phyloP scores from a whole-genome alignment of 495 filamentous ascomycete species.

The Penicillium canariense region DNA sequence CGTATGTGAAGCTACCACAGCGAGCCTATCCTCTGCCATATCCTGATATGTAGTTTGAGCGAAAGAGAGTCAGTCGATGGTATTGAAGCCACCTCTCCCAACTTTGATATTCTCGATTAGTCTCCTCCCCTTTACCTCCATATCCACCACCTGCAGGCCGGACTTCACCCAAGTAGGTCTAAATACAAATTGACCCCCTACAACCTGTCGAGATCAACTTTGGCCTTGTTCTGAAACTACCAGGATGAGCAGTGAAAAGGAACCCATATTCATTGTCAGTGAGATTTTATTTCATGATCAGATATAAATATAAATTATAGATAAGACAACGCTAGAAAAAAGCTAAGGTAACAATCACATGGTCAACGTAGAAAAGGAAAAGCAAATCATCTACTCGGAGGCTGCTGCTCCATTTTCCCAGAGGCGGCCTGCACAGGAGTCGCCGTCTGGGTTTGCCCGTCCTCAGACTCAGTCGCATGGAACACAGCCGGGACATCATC shows the following conservation, averaged over 20 bases:
- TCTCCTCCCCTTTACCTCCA: too few species aligned
- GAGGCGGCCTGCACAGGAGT: not conserved
- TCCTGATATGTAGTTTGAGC: too few species aligned
- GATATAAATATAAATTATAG: not conserved
- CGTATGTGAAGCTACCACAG: too few species aligned
- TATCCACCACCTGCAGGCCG: too few species aligned
- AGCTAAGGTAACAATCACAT: not conserved
- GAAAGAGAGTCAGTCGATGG: too few species aligned
- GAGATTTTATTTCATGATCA: not conserved
- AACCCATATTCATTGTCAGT: too few species aligned
- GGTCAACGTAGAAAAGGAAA: not conserved
- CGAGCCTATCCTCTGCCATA: too few species aligned
- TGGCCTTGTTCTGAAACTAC: too few species aligned
- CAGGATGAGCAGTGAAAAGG: too few species aligned
- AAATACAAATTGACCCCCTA: not conserved
- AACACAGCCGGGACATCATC: conserved; percentile 52
- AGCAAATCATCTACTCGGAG: not conserved
- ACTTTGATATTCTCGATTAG: too few species aligned
- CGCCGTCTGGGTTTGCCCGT: conserved; percentile 2
- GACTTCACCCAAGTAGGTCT: too few species aligned
- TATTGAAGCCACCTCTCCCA: too few species aligned
- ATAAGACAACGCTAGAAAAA: not conserved
- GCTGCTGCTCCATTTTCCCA: not conserved
- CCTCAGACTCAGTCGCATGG: conserved; percentile 20
- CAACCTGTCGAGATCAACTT: not conserved